Conservation (phyloP, 2,329 filamentous ascomycete genomes). For the Leptographium galeiforme region DNA sequence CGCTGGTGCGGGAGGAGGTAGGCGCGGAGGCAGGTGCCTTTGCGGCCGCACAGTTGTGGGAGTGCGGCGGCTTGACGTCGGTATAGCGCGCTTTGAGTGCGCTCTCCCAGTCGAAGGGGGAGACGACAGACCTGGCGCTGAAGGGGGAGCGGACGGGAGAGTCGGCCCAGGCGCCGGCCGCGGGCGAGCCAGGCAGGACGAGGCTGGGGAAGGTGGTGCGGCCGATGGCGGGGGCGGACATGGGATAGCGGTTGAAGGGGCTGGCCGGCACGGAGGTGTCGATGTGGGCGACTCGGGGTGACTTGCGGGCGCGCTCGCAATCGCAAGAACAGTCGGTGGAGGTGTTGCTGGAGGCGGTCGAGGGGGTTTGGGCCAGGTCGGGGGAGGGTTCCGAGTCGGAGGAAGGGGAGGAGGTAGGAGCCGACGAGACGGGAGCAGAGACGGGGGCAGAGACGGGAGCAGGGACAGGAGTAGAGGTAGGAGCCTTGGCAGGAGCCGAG, state of each 20-base stretch:
- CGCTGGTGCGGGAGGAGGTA: conserved; percentile 33
- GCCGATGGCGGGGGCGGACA: conserved; percentile 49
- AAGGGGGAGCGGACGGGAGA: conserved; percentile 69
- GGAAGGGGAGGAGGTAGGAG: background rate
- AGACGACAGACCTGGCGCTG: conserved; percentile 49
- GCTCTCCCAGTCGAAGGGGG: conserved; percentile 67
- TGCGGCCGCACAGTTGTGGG: conserved; percentile 9
- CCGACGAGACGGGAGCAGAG: background rate
- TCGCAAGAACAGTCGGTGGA: conserved; percentile 32
- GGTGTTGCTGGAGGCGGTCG: conserved; percentile 15
- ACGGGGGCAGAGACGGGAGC: too few species aligned
- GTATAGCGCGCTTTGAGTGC: conserved; percentile 54
- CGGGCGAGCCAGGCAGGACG: conserved; percentile 65
- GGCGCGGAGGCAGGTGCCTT: background rate
- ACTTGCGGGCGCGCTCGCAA: conserved; percentile 37
- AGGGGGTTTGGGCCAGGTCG: conserved; percentile 16
- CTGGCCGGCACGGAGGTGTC: conserved; percentile 30
- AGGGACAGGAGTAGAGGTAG: too few species aligned
- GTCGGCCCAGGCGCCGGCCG: conserved; percentile 28
- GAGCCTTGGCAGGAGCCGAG: too few species aligned
- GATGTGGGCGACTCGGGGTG: conserved; percentile 25
- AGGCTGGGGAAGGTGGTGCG: conserved; percentile 50
- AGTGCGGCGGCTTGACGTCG: conserved; percentile 33
- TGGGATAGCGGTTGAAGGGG: conserved; percentile 37
- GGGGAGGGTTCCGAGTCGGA: too few species aligned